Conservation (phyloP, 371 early-diverging fungal genomes). For the Lichtheimia hyalospora region DNA sequence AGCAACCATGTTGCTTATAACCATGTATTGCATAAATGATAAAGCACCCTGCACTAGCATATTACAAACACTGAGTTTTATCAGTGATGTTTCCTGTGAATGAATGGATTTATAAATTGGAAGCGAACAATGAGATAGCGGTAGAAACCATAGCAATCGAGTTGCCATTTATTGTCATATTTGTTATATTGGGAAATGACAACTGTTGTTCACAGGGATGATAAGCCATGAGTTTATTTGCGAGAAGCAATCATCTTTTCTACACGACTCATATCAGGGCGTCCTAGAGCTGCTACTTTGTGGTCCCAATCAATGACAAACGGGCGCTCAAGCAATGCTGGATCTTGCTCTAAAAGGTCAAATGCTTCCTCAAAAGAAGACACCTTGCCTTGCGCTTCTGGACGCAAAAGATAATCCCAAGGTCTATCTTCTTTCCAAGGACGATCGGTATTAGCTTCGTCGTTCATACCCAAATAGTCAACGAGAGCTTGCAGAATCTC, state of each 20-base stretch:
- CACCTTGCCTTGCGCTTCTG: conserved; percentile 30
- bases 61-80: too few relatives aligned
- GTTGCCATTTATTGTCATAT: too few relatives aligned
- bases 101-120: too few relatives aligned
- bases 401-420: conserved; percentile 30
- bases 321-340: conserved; percentile 41
- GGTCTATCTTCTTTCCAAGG: conserved; percentile 20
- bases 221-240: too few relatives aligned
- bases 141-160: too few relatives aligned
- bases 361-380: conserved; percentile 32
- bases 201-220: too few relatives aligned
- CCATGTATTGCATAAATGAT: too few relatives aligned
- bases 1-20: too few relatives aligned
- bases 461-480: conserved; percentile 30
- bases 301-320: conserved; percentile 42
- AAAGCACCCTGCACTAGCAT: too few relatives aligned
- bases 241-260: conserved; percentile 20
- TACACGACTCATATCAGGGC: conserved; percentile 39
- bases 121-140: too few relatives aligned
- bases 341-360: conserved; percentile 33
- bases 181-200: too few relatives aligned
- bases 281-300: conserved; percentile 41
- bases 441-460: conserved; percentile 8
- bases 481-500: conserved; percentile 25
- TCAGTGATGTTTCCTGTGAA: too few relatives aligned